Percentiles rank a stretch among this genome's conserved stretches.
Conservation (phyloP, 2,329 filamentous ascomycete genomes). For the Bipolaris bicolor region DNA sequence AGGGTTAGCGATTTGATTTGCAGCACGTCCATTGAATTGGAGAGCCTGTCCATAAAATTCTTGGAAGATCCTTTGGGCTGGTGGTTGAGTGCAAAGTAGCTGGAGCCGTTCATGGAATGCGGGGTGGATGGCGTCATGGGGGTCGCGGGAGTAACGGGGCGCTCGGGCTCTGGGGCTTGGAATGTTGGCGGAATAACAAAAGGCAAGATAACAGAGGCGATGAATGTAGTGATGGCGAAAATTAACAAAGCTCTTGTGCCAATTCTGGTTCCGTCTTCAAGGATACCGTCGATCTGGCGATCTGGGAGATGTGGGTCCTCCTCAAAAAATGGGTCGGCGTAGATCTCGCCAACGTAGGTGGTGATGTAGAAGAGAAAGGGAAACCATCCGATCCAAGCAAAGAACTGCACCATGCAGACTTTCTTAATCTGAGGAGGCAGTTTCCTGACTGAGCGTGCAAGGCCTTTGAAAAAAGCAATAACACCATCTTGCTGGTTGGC, state of each 20-base stretch:
- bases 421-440: slow-evolving; percentile 81
- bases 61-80: slow-evolving; percentile 26
- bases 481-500: slow-evolving; percentile 64
- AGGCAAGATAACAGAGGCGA: slow-evolving; percentile 81
- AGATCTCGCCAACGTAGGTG: slow-evolving; percentile 91
- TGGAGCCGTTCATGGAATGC: slow-evolving; percentile 41
- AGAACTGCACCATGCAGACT: slow-evolving; percentile 70
- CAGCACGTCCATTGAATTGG: slow-evolving; percentile 62
- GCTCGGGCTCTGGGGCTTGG: slow-evolving; percentile 51
- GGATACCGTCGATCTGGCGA: slow-evolving; percentile 76
- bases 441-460: slow-evolving; percentile 76
- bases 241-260: slow-evolving; percentile 89
- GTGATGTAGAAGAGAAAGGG: slow-evolving; percentile 95
- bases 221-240: slow-evolving; percentile 83
- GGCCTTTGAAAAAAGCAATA: slow-evolving; percentile 77
- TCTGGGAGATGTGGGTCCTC: slow-evolving; percentile 78
- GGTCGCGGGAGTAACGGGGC: slow-evolving; percentile 50
- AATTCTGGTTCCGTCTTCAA: slow-evolving; percentile 83
- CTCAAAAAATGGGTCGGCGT: slow-evolving; percentile 80
- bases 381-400: slow-evolving; percentile 94
- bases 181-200: slow-evolving; percentile 86
- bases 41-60: slow-evolving; percentile 32
- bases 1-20: slow-evolving; percentile 85
- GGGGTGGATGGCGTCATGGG: slow-evolving; percentile 44
- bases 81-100: slow-evolving; percentile 42